phyloP scores from a whole-genome alignment of 2,329 filamentous ascomycete genomes.

The Paraconiothyrium sp. region DNA sequence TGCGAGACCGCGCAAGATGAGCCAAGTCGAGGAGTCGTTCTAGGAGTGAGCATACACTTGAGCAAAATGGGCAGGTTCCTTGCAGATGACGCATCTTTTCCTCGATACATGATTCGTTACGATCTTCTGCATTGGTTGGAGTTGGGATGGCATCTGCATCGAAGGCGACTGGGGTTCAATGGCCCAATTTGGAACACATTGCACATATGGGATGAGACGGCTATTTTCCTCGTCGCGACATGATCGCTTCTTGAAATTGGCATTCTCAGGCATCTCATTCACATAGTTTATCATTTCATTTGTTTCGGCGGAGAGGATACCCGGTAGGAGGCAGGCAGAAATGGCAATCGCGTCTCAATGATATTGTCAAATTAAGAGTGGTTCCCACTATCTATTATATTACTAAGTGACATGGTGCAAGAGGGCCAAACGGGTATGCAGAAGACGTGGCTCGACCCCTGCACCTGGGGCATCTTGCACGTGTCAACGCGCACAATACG shows the following conservation, averaged over 20 bases:
- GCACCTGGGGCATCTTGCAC: background rate
- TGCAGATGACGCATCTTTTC: conserved; percentile 34
- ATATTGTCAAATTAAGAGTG: background rate
- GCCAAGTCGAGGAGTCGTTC: conserved; percentile 64
- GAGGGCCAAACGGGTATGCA: background rate
- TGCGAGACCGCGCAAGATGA: conserved; percentile 59
- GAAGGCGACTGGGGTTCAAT: conserved; percentile 11
- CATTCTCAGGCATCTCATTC: conserved; percentile 38
- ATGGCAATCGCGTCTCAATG: background rate
- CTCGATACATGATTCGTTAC: conserved; percentile 32
- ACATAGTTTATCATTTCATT: conserved; percentile 39
- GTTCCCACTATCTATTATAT: background rate
- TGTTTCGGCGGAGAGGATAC: conserved; percentile 29
- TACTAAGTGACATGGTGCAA: background rate
- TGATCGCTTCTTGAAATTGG: conserved; percentile 10
- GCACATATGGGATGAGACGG: conserved; percentile 20
- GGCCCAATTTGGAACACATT: conserved; percentile 15
- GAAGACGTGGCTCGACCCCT: background rate
- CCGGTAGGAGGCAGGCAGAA: conserved; percentile 10
- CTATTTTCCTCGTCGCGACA: background rate
- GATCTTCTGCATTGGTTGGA: conserved; percentile 29
- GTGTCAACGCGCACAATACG: background rate
- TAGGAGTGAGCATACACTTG: conserved; percentile 38
- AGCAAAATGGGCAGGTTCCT: conserved; percentile 21
- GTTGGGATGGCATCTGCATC: conserved; percentile 15